Evolutionary conservation across 768 basidiomycete species (phyloP).

Genomic region (Boletellus emodensis): DNA sequence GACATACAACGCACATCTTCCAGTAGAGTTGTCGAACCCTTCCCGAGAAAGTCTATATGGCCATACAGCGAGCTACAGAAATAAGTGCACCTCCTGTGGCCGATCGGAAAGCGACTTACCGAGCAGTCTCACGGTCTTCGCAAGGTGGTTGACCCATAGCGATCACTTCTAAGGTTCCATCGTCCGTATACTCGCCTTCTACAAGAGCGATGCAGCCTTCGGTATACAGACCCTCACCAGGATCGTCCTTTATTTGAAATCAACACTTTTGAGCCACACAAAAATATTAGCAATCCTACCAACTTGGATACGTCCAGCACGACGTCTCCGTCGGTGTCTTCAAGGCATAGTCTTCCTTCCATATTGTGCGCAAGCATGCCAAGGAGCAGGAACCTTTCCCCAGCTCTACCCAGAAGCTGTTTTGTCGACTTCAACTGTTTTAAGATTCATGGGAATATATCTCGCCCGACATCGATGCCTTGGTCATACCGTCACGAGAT

Average conservation of each 20-base stretch:
- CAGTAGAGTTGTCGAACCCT: slow-evolving; percentile 81
- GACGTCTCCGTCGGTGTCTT: slow-evolving; percentile 90
- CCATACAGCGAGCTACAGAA: slow-evolving; percentile 80
- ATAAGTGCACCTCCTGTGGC: slow-evolving; percentile 6
- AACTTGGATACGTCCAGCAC: slow-evolving; percentile 84
- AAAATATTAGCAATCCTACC: slow-evolving; percentile 37
- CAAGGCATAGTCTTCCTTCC: slow-evolving; percentile 86
- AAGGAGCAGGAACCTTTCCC: slow-evolving; percentile 86
- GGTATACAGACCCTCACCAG: slow-evolving; percentile 93
- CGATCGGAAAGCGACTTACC: slow-evolving; percentile 43
- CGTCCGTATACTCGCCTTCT: slow-evolving; percentile 95
- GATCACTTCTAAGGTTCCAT: slow-evolving; percentile 81
- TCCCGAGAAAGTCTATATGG: slow-evolving; percentile 96
- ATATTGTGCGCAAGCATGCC: slow-evolving; percentile 90
- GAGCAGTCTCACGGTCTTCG: slow-evolving; percentile 78
- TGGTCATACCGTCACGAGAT: slow-evolving; percentile 75
- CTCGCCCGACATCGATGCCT: slow-evolving; percentile 8
- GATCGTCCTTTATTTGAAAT: slow-evolving; percentile 57
- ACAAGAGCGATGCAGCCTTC: slow-evolving; percentile 94
- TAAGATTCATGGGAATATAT: slow-evolving; percentile 17
- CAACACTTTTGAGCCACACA: slow-evolving; percentile 6
- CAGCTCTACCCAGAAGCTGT: slow-evolving; percentile 86
- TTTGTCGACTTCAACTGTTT: slow-evolving; percentile 88
- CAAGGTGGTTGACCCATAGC: slow-evolving; percentile 98
- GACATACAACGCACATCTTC: slow-evolving; percentile 69